Evolutionary conservation across 345 rosid species (phyloP), one percentile per base, ranked within the genome.

Genomic region (Nasturtium officinale): DNA sequence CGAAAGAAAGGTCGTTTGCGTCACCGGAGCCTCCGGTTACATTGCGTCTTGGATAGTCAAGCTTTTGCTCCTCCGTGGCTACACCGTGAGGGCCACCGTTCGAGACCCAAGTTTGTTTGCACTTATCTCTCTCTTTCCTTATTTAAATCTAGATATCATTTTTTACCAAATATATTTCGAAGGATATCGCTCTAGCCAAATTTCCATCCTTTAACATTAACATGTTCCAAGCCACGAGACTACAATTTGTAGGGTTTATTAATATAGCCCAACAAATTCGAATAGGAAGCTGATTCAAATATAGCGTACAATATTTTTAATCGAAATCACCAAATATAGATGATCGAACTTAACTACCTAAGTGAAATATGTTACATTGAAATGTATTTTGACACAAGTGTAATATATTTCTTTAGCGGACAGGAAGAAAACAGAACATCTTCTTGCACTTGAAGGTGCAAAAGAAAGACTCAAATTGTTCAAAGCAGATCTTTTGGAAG

Each of bases 31-130:
- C 32, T 81, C 15, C 15, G 86, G 88, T 9, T 85, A 55, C 69
- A 33, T 81, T 11, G 88, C 87, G 0, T 82, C 85, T 46, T 82
- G 89, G 83, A 46, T 85, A 32, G 83, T 83, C 16, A 85, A 85
- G 77, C 75, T 59, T 30, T 72, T 85, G 45, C 84, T 85, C 1
- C 71, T 43, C 28, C 82, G 62, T 28, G 83, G 83, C 54, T 83
- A 85, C 80, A 81, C 77, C 33, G 82, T 83, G 35, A 79, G 32
- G 8, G 89, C 78, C 50, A 79, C 86, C 2, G 72, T 68, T 40
- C n/a, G 72, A 40, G 28, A 68, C 15, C 72, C 72, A 55, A 55
- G 72, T 68, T 68, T 26, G 72, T 40, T 54, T 15, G 3, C 67
- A 4, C 2, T 2, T 13, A 6, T 51, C 46, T 65, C 46, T 40